Base-by-base conservation (phyloP, 2,329 filamentous ascomycete species). In the Ceratocystis eucalypticola region DNA sequence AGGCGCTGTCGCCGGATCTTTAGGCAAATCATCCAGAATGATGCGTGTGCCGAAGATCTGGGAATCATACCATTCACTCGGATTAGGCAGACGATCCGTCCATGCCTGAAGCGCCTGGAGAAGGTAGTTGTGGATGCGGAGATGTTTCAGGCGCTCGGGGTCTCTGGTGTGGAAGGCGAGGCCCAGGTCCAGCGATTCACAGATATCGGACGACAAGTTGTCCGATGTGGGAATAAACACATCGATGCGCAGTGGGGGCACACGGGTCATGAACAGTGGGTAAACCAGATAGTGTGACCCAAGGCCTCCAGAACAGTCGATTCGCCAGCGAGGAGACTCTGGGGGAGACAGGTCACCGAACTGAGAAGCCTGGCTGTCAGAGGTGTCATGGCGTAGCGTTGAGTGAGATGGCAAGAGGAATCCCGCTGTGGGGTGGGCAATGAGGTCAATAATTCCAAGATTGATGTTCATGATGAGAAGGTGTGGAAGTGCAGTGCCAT, bases 11-110 rank as follows among this genome's bases (percentile, higher is more conserved):
- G 73, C 73, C 6, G 82, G 71, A 68, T 83, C 75, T 37, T 77
- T 72, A 1, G 80, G 76, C 15, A 86, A 72, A 65, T 79, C 78
- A 59, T 79, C 75, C 46, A 86, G 75, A 44, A 85, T 77, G 63
- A 86, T 80, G 48, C 79, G 77, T 37, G 83, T 83, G 1, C 83
- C 84, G 70, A 84, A 85, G 0, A 83, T 82, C 4, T 81, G 71
- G 2, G 72, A 72, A n/a, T 69, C 72, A 71, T 83, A 84, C 67
- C 77, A 68, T 22, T 70, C 41, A 57, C 67, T 53, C 12, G 71
- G 73, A 10, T 77, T 72, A 0, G 70, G 55, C 25, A 75, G 71
- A 3, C 69, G 70, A 4, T 69, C 70, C 0, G 79, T 81, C 80
- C 82, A 84, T 53, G 74, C 62, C 45, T 84, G 79, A 15, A 86